Conservation (phyloP, 768 basidiomycete genomes). For the Sarcodon aspratus region DNA sequence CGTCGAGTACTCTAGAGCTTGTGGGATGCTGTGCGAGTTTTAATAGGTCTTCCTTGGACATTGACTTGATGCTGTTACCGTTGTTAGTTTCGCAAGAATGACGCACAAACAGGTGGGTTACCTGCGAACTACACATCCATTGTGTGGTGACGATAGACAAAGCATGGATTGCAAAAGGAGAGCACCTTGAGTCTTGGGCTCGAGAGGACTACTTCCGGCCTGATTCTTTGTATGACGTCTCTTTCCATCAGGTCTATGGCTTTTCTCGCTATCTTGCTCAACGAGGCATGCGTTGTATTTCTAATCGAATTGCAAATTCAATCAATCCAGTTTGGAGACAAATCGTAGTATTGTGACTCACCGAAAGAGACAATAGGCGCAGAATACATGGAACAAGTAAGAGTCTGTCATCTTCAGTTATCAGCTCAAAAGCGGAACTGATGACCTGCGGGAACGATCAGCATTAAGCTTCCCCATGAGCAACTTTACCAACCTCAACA, state of each 20-base stretch:
- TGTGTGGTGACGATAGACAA: conserved; percentile 52
- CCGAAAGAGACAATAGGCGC: conserved; percentile 36
- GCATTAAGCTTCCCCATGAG: not conserved
- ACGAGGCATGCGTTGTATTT: conserved; percentile 8
- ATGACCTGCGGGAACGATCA: conserved; percentile 33
- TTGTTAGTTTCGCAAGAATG: conserved; percentile 3
- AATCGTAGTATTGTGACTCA: conserved; percentile 12
- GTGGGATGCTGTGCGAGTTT: conserved; percentile 54
- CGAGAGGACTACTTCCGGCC: conserved; percentile 24
- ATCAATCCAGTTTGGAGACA: no score
- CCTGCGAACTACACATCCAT: conserved; percentile 48
- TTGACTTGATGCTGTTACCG: conserved; percentile 39
- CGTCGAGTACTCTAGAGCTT: conserved; percentile 71
- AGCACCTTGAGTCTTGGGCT: conserved; percentile 75
- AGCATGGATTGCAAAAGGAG: conserved; percentile 79
- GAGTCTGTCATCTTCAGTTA: conserved; percentile 32
- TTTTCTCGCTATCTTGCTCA: not conserved
- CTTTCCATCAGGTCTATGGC: not conserved
- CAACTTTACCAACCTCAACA: conserved; percentile 37
- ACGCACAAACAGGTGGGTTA: conserved; percentile 1
- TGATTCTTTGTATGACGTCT: conserved; percentile 3
- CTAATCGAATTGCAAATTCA: conserved; percentile 4
- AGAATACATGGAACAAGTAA: conserved; percentile 62
- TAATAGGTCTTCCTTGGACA: conserved; percentile 49
- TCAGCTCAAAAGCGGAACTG: conserved; percentile 46